phyloP scores from a whole-genome alignment of 805 yeast species.

The Cyberlindnera mississippiensis region DNA sequence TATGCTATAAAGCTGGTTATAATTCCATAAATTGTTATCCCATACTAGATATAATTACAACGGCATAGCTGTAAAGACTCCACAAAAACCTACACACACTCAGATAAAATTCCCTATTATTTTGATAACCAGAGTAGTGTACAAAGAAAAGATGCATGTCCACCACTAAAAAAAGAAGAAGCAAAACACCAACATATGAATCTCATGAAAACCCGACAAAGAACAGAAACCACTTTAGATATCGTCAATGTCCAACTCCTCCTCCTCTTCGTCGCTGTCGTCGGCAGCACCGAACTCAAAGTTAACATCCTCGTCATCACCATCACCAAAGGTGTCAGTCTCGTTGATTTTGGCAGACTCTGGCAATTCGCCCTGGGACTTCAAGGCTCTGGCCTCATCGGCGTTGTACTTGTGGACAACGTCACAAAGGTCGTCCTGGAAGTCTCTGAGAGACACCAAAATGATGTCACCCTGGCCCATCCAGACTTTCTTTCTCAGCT shows the following conservation, averaged over 20 bases:
- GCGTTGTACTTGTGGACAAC: slow-evolving; percentile 95
- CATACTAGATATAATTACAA: too few relatives aligned
- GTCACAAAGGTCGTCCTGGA: slow-evolving; percentile 98
- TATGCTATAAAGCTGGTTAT: too few relatives aligned
- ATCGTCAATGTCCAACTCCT: slow-evolving; percentile 89
- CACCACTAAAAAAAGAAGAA: not conserved
- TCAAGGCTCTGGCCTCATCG: slow-evolving; percentile 96
- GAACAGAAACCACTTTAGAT: slow-evolving; percentile 44
- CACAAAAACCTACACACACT: not conserved
- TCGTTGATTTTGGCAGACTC: slow-evolving; percentile 96
- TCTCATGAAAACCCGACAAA: not conserved
- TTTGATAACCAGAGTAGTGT: not conserved
- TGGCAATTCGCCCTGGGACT: slow-evolving; percentile 94
- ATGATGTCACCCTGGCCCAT: slow-evolving; percentile 98
- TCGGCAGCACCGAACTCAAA: slow-evolving; percentile 96
- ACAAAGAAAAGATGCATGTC: not conserved
- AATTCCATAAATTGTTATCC: too few relatives aligned
- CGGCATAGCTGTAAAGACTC: too few relatives aligned
- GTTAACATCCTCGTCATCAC: slow-evolving; percentile 95
- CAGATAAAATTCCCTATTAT: not conserved
- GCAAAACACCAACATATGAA: not conserved
- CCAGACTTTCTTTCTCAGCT: slow-evolving; percentile 99
- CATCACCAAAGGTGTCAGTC: slow-evolving; percentile 95
- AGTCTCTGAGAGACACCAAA: slow-evolving; percentile 92
- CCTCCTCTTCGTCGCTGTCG: slow-evolving; percentile 66